Evolutionary conservation across 208 protist genomes (phyloP), one percentile per base, ranked within the genome.

Genomic region (Endotrypanum monterogeii): DNA sequence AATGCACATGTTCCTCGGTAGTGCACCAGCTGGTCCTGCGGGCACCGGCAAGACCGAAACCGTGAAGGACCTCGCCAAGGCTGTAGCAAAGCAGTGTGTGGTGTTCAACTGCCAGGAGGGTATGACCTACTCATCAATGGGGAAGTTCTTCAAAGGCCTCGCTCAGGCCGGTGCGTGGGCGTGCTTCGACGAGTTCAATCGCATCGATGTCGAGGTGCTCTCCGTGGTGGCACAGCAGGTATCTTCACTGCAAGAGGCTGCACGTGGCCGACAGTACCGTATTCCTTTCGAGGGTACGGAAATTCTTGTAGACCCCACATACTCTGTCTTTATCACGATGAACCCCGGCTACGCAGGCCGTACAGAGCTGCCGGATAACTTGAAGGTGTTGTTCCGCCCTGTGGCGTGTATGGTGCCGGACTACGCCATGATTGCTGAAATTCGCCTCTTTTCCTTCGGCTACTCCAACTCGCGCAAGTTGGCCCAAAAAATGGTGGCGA

Each of bases 101-200:
- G 98, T 99, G 44, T 99, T 99, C 93, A 99, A 99, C 88, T 99
- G 98, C 82, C 95, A 98, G 75, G 96, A 99, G 73, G 96, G 96
- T 69, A 98, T 99, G 93, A 98, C 97, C 48, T 98, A 95, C 76
- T 85, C 91, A n/a, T 97, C 97, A 44, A 99, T 99, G 98, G 96
- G 94, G 41, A 99, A 99, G 80, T 98, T 99, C 90, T 99, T 99
- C 86, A 99, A 99, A 73, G 97, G 97, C 2, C 90, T 99, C 14
- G 98, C 97, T 8, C 95, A 97, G 74, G 88, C 94, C 28, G 98
- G 98, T 66, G 98, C 98, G 50, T 99, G 97, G 97, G 93, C 98
- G 25, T 99, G 98, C 84, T 99, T 99, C 80, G 98, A 99, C 81
- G 98, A 99, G 89, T 99, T 99, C 94, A 99, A 99, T 87, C 93